Evolutionary conservation across 2,329 filamentous ascomycete genomes (phyloP).

Genomic region (Talaromyces atroroseus): DNA sequence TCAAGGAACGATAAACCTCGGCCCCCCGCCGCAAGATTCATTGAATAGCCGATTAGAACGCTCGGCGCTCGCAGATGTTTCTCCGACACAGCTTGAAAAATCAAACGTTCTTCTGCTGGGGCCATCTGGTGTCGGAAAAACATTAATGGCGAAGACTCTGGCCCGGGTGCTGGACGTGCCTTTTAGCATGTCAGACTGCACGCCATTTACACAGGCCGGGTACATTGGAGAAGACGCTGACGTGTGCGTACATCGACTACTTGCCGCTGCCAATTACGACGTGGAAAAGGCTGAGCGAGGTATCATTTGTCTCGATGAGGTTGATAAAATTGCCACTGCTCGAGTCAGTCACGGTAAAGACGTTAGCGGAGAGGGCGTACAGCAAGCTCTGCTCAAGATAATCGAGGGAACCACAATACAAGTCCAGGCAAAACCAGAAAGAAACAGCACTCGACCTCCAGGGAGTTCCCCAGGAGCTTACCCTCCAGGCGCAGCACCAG

Average conservation of each 20-base stretch:
- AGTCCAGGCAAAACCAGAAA: slow-evolving; percentile 69
- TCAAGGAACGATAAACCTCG: slow-evolving; percentile 45
- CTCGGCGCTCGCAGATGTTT: slow-evolving; percentile 47
- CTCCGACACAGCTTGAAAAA: slow-evolving; percentile 77
- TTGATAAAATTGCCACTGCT: slow-evolving; percentile 91
- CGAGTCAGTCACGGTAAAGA: slow-evolving; percentile 87
- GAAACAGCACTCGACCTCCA: slow-evolving; percentile 34
- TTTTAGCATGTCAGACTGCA: slow-evolving; percentile 93
- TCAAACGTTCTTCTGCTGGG: slow-evolving; percentile 89
- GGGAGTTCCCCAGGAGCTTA: slow-evolving; percentile 25
- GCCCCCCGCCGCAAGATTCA: slow-evolving; percentile 23
- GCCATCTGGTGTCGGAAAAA: slow-evolving; percentile 93
- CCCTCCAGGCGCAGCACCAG: slow-evolving; percentile 3
- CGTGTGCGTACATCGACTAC: slow-evolving; percentile 80
- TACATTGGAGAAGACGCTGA: slow-evolving; percentile 99
- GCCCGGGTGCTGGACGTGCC: slow-evolving; percentile 91
- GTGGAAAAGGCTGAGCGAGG: slow-evolving; percentile 78
- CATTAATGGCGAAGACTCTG: slow-evolving; percentile 82
- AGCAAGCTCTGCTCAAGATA: slow-evolving; percentile 91
- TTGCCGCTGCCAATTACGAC: slow-evolving; percentile 87
- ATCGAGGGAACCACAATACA: slow-evolving; percentile 94
- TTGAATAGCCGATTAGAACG: slow-evolving; percentile 21
- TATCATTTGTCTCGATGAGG: slow-evolving; percentile 93
- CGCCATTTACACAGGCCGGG: slow-evolving; percentile 89
- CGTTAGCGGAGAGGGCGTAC: slow-evolving; percentile 91